These are phyloP conservation scores for Tillandsia leiboldiana DNA, from an alignment of 176 grass and related monocot species.

Conservation along the genomic window DNA sequence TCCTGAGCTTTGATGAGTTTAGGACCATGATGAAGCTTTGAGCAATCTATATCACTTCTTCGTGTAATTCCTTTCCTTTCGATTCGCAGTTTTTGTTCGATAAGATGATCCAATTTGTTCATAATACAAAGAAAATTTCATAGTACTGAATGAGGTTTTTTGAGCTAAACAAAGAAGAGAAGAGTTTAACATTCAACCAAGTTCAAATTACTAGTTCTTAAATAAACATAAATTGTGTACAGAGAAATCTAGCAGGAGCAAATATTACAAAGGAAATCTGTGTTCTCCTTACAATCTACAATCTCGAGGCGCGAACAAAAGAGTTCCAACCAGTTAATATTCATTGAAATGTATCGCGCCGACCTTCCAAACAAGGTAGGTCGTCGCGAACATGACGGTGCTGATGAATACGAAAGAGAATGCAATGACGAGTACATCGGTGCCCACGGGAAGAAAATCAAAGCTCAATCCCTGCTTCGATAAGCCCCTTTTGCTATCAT, in stretches of 20 bases:
- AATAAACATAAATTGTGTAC: slow-evolving; percentile 2
- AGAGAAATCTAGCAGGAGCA: neutral
- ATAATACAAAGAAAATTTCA: too few species aligned
- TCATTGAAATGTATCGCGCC: slow-evolving; percentile 96
- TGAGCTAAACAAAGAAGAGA: neutral
- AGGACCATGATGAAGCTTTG: slow-evolving; percentile 28
- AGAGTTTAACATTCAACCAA: neutral
- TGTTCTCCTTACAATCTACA: neutral
- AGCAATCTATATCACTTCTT: neutral
- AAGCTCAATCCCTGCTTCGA: slow-evolving; percentile 66
- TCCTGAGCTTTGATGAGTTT: slow-evolving; percentile 36
- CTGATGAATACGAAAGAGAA: slow-evolving; percentile 73
- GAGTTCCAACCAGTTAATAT: slow-evolving; percentile 31
- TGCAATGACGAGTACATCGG: slow-evolving; percentile 57
- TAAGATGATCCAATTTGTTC: neutral
- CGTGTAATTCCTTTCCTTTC: too few species aligned
- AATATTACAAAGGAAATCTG: neutral
- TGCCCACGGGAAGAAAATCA: slow-evolving; percentile 48
- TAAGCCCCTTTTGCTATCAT: slow-evolving; percentile 81
- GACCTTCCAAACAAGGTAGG: slow-evolving; percentile 80
- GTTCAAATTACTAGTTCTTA: neutral
- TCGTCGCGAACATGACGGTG: slow-evolving; percentile 73
- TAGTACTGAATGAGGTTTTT: too few species aligned
- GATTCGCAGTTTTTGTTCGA: too few species aligned
- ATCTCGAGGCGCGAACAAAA: neutral